phyloP scores from a whole-genome alignment of 1,284 basidiomycete species.

The Anthracocystis panici-leucophaei region DNA sequence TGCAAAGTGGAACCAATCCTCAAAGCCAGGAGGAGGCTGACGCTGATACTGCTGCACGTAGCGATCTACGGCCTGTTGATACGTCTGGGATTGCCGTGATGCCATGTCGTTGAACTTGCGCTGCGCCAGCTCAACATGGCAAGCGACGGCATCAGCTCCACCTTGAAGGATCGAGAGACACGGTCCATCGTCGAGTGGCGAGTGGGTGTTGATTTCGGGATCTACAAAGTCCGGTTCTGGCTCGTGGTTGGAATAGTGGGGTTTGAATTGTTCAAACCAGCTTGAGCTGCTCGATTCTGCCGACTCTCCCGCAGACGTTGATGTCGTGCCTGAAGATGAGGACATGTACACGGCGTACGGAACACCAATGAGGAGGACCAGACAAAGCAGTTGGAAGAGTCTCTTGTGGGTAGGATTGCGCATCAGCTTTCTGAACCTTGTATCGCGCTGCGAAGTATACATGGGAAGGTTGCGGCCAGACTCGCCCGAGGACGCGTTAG shows the following conservation, averaged over 20 bases:
- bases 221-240: background rate
- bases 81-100: slow-evolving; percentile 22
- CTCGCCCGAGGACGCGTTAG: background rate
- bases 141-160: slow-evolving; percentile 18
- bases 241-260: background rate
- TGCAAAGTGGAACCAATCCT: slow-evolving; percentile 25
- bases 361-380: slow-evolving; percentile 15
- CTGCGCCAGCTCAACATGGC: slow-evolving; percentile 23
- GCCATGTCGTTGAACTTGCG: slow-evolving; percentile 20
- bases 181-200: background rate
- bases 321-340: background rate
- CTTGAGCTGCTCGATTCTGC: background rate
- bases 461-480: slow-evolving; percentile 5
- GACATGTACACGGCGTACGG: slow-evolving; percentile 12
- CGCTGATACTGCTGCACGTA: slow-evolving; percentile 26
- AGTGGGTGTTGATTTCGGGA: background rate
- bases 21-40: slow-evolving; percentile 27
- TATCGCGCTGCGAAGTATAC: slow-evolving; percentile 1
- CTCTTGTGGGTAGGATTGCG: slow-evolving; percentile 12
- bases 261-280: background rate
- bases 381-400: slow-evolving; percentile 16
- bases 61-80: slow-evolving; percentile 18
- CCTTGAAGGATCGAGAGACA: slow-evolving; percentile 19
- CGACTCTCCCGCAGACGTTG: background rate
- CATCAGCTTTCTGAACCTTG: background rate